phyloP scores from a whole-genome alignment of 1,284 basidiomycete species.

The Lentinus polychrous region DNA sequence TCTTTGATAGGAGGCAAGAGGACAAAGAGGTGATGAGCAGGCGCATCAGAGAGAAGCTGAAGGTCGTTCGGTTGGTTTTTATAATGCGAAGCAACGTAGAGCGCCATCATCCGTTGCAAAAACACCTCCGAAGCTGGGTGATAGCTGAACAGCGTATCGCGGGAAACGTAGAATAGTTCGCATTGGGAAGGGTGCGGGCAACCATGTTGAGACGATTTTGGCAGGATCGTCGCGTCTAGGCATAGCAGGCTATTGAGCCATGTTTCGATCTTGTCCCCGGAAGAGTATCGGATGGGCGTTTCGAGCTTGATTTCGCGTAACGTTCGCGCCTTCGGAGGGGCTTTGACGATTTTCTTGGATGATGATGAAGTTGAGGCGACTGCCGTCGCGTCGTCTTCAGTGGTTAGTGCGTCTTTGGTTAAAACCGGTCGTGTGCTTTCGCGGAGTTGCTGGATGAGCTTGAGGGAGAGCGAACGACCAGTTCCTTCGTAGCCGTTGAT shows the following conservation, averaged over 20 bases:
- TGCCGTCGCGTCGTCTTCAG: slow-evolving; percentile 39
- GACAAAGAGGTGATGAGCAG: slow-evolving; percentile 95
- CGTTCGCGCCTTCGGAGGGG: slow-evolving; percentile 64
- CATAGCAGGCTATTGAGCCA: slow-evolving; percentile 94
- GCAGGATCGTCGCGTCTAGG: slow-evolving; percentile 81
- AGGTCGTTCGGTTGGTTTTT: slow-evolving; percentile 99
- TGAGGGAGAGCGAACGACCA: slow-evolving; percentile 93
- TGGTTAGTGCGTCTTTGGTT: slow-evolving; percentile 47
- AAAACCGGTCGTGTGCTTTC: slow-evolving; percentile 75
- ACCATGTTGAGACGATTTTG: slow-evolving; percentile 61
- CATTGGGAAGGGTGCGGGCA: slow-evolving; percentile 92
- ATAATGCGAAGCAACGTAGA: slow-evolving; percentile 97
- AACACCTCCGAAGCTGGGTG: slow-evolving; percentile 97
- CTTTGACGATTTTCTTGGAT: slow-evolving; percentile 36
- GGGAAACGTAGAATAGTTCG: slow-evolving; percentile 92
- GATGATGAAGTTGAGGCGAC: slow-evolving; percentile 44
- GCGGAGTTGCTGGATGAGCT: slow-evolving; percentile 95
- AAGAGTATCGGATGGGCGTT: slow-evolving; percentile 90
- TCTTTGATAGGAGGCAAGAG: slow-evolving; percentile 87
- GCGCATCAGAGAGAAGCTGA: slow-evolving; percentile 94
- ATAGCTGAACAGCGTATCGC: slow-evolving; percentile 96
- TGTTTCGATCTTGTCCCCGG: slow-evolving; percentile 86
- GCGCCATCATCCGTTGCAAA: slow-evolving; percentile 96
- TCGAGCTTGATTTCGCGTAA: slow-evolving; percentile 94
- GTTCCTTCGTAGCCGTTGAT: slow-evolving; percentile 99